These are phyloP conservation scores for Mentha longifolia DNA, from an alignment of 257 asterid species.

Conservation along the genomic window DNA sequence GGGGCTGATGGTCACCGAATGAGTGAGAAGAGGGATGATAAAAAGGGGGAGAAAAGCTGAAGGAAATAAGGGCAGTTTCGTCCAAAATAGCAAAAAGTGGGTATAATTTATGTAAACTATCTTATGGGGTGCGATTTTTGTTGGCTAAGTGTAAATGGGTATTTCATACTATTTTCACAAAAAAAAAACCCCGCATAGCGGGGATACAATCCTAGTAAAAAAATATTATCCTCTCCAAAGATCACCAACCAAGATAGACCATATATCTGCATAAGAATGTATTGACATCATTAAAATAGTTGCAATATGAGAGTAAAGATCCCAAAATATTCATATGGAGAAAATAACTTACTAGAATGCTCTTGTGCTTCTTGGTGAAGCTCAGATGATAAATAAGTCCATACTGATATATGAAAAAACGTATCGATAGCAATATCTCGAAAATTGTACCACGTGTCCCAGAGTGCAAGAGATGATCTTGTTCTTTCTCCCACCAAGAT, in stretches of 20 bases:
- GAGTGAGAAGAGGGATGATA: no score
- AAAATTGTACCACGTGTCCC: constrained; percentile 73
- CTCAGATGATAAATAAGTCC: constrained; percentile 88
- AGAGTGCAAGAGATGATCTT: constrained; percentile 71
- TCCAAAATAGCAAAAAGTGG: no score
- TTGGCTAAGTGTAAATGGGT: no score
- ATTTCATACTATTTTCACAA: no score
- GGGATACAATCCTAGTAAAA: no score
- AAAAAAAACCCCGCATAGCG: no score
- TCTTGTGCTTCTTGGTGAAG: constrained; percentile 49
- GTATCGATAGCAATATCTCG: constrained; percentile 80
- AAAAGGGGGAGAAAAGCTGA: no score
- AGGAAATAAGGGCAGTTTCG: no score
- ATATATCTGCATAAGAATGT: constrained; percentile 60
- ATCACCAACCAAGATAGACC: constrained; percentile 90
- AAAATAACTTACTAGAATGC: constrained; percentile 60
- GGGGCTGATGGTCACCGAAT: no score
- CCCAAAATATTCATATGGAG: background rate
- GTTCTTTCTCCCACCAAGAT: constrained; percentile 98
- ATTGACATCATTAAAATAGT: background rate
- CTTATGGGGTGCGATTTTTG: no score
- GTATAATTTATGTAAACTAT: no score
- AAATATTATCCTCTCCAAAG: no score
- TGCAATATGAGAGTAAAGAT: background rate
- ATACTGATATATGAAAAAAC: constrained; percentile 85